These are phyloP conservation scores for Fusarium sterilihyphosum DNA, from an alignment of 2,329 filamentous ascomycete genomes.

Conservation along the genomic window DNA sequence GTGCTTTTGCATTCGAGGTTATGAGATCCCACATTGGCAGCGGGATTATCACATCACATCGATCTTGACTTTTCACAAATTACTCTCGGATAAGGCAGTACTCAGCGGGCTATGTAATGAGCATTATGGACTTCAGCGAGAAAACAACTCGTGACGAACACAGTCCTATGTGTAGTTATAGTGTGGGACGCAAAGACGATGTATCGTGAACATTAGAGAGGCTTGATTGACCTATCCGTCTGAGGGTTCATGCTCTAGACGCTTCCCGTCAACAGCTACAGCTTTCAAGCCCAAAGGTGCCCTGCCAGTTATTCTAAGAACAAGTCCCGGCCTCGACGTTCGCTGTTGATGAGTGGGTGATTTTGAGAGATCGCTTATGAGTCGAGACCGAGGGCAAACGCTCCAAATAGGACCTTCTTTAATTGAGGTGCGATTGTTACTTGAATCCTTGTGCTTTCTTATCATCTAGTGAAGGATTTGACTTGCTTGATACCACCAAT, in stretches of 20 bases:
- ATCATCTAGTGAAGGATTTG: background rate
- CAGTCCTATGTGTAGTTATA: background rate
- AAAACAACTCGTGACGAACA: too few relatives aligned
- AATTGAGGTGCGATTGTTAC: fast-evolving
- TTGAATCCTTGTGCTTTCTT: background rate
- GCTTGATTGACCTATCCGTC: fast-evolving
- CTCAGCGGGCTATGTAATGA: background rate
- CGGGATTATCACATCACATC: background rate
- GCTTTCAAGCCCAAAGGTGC: background rate
- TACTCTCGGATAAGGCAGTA: background rate
- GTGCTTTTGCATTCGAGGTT: background rate
- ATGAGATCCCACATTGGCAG: background rate
- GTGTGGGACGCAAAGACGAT: background rate
- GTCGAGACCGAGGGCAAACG: fast-evolving
- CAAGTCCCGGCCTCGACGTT: background rate
- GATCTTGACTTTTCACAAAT: background rate
- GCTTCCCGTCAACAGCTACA: fast-evolving
- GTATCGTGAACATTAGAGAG: too few relatives aligned
- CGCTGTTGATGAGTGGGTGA: background rate
- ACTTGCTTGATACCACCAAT: background rate
- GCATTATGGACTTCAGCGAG: background rate
- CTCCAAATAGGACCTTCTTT: background rate
- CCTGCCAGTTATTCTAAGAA: fast-evolving
- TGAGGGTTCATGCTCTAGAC: background rate
- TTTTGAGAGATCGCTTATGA: background rate